A percentile compares a stretch with the other conserved stretches of the same genome.
These are phyloP conservation scores for Penicillium corylophilum DNA, from an alignment of 2,329 filamentous ascomycete genomes.

Conservation along the genomic window DNA sequence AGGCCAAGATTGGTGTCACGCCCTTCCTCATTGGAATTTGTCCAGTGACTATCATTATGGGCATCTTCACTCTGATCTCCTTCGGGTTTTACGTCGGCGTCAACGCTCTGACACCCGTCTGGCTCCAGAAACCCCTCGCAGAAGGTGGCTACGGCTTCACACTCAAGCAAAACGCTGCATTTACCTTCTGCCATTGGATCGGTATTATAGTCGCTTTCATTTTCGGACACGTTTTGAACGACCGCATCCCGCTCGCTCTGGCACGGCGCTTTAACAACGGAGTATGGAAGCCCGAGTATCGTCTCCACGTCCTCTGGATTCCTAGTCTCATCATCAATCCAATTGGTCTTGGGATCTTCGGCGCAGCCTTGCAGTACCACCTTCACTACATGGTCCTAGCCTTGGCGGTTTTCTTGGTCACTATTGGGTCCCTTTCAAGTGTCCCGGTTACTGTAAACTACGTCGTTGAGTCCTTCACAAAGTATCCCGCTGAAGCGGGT, in stretches of 20 bases:
- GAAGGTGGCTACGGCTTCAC: conserved; percentile 47
- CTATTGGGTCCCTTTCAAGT: conserved; percentile 33
- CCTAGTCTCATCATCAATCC: conserved; percentile 29
- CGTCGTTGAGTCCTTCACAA: conserved; percentile 35
- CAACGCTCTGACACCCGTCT: conserved; percentile 38
- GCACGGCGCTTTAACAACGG: conserved; percentile 27
- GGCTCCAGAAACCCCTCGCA: conserved; percentile 38
- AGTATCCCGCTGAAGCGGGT: conserved; percentile 39
- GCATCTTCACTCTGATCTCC: conserved; percentile 37
- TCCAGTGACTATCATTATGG: conserved; percentile 41
- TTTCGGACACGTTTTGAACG: conserved; percentile 40
- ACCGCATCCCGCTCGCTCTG: conserved; percentile 40
- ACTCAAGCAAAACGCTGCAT: conserved; percentile 40
- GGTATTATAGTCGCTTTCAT: conserved; percentile 39
- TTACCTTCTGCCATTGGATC: conserved; percentile 44
- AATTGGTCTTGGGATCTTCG: conserved; percentile 37
- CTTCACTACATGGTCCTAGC: conserved; percentile 43
- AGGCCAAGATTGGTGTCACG: conserved; percentile 22
- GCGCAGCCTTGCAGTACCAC: conserved; percentile 43
- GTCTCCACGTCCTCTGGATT: conserved; percentile 32
- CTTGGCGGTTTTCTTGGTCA: conserved; percentile 42
- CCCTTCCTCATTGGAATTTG: conserved; percentile 31
- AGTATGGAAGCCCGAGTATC: conserved; percentile 37
- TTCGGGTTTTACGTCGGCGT: conserved; percentile 39
- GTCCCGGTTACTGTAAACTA: conserved; percentile 29